These are phyloP conservation scores for Amanita pallidorosea DNA, from an alignment of 768 basidiomycete species.

Conservation along the genomic window DNA sequence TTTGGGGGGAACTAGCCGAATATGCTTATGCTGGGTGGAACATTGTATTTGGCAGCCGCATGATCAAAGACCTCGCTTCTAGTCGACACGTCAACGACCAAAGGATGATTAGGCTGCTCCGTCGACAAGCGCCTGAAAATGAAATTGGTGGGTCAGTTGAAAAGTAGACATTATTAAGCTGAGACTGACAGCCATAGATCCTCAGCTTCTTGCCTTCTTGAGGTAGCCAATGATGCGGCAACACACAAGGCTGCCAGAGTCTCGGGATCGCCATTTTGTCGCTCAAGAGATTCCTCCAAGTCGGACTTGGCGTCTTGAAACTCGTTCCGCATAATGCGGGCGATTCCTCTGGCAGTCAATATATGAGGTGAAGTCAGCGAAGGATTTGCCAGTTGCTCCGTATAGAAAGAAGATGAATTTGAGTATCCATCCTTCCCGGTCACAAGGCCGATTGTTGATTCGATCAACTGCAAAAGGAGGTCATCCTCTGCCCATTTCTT, in stretches of 20 bases:
- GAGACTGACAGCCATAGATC: conserved; percentile 58
- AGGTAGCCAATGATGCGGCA: conserved; percentile 44
- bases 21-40: conserved; percentile 31
- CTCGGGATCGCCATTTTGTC: conserved; percentile 50
- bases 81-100: conserved; percentile 47
- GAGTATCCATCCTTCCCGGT: conserved; percentile 64
- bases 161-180: conserved; percentile 3
- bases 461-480: conserved; percentile 79
- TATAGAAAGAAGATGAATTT: conserved; percentile 54
- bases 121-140: conserved; percentile 30
- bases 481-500: conserved; percentile 87
- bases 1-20: background rate
- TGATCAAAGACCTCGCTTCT: conserved; percentile 61
- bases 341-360: conserved; percentile 70
- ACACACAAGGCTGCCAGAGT: conserved; percentile 59
- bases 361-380: conserved; percentile 65
- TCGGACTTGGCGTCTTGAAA: conserved; percentile 69
- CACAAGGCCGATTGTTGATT: conserved; percentile 69
- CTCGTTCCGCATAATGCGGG: conserved; percentile 69
- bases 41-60: conserved; percentile 41
- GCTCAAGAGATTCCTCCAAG: conserved; percentile 61
- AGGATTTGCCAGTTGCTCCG: conserved; percentile 76
- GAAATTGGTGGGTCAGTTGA: conserved; percentile 2
- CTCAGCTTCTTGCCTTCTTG: conserved; percentile 54
- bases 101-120: conserved; percentile 59